phyloP scores from a whole-genome alignment of 208 protist species.

The Leishmania major region DNA sequence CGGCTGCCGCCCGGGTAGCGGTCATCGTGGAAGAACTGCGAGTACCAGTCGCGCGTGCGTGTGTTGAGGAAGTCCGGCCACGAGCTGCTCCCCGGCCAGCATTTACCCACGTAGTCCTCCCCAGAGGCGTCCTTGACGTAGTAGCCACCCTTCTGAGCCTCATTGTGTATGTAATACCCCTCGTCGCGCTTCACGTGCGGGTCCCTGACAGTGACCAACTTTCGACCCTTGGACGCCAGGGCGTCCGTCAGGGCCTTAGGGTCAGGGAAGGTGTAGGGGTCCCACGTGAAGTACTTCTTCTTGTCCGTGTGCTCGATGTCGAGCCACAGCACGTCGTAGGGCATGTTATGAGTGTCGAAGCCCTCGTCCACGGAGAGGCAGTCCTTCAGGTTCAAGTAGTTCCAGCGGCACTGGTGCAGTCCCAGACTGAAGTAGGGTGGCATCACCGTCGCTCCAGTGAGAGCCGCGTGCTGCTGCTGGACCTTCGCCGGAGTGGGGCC shows the following conservation, averaged over 20 bases:
- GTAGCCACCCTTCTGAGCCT: conserved; percentile 67
- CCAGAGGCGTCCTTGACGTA: conserved; percentile 89
- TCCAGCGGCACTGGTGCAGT: conserved; percentile 99
- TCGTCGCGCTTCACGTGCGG: conserved; percentile 96
- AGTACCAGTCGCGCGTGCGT: conserved; percentile 94
- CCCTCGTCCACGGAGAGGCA: conserved; percentile 85
- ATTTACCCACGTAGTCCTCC: conserved; percentile 93
- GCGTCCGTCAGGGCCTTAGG: conserved; percentile 88
- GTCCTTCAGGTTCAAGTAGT: conserved; percentile 96
- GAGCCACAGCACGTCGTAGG: conserved; percentile 99
- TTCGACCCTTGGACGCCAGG: conserved; percentile 91
- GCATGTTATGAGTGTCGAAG: conserved; percentile 97
- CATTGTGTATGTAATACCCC: conserved; percentile 86
- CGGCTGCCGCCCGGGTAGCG: conserved; percentile 87
- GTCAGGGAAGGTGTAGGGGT: conserved; percentile 94
- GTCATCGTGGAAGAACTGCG: conserved; percentile 86
- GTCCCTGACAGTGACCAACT: conserved; percentile 98
- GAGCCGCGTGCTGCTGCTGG: conserved; percentile 90
- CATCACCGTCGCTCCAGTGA: conserved; percentile 94
- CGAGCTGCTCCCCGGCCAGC: conserved; percentile 96
- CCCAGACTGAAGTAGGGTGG: conserved; percentile 97
- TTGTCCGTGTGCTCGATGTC: conserved; percentile 99
- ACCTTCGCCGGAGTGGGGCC: conserved; percentile 89
- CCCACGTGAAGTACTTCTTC: conserved; percentile 99
- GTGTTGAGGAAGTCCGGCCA: conserved; percentile 96